phyloP scores from a whole-genome alignment of 176 grass and related monocot genomes.

The Oryza glumipatula region DNA sequence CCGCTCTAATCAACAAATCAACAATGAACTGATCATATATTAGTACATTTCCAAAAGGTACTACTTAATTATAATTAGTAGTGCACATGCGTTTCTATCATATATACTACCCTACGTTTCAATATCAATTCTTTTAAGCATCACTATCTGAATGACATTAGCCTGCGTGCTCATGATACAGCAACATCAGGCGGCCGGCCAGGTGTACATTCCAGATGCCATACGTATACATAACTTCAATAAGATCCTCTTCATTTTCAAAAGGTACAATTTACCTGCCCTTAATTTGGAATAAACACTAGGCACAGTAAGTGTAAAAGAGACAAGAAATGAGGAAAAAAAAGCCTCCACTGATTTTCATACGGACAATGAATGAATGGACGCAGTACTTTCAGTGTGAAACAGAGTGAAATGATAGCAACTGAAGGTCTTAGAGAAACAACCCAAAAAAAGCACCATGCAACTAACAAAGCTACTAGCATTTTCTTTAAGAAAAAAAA shows the following conservation, averaged over 20 bases:
- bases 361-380: neutral
- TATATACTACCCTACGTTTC: no score
- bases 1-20: no score
- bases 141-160: neutral
- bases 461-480: neutral
- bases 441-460: neutral
- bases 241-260: neutral
- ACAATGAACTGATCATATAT: no score
- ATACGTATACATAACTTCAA: neutral
- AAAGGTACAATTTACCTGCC: neutral
- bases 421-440: no score
- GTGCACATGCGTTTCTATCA: no score
- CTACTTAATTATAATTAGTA: neutral
- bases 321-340: neutral
- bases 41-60: neutral
- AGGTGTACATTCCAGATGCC: neutral
- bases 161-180: neutral
- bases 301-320: neutral
- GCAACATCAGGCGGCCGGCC: neutral
- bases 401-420: neutral
- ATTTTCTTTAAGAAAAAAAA: no score
- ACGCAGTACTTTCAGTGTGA: slow-evolving; percentile 23
- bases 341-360: neutral
- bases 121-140: neutral
- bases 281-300: no score